Evolutionary conservation across 306 rosid species (phyloP).

Genomic region (Calophaca sinica): DNA sequence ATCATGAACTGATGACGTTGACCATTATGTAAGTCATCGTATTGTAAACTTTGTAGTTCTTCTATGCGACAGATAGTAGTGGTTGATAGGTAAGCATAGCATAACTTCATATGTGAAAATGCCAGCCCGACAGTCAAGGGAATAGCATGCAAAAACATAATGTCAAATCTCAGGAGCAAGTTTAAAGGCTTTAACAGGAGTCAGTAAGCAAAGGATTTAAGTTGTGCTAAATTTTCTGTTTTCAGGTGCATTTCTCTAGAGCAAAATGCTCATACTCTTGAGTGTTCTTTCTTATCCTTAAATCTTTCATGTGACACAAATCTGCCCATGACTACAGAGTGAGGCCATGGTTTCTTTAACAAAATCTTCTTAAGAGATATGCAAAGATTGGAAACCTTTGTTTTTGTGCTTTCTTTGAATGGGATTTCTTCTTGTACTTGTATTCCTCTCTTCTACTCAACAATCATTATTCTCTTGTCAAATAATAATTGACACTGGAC

Average conservation of each 20-base stretch:
- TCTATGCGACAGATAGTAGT: background rate
- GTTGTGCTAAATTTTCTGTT: slow-evolving; percentile 32
- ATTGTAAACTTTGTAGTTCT: slow-evolving; percentile 7
- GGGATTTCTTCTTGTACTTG: slow-evolving; percentile 15
- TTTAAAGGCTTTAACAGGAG: slow-evolving; percentile 5
- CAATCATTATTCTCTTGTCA: slow-evolving; percentile 20
- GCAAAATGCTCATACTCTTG: slow-evolving; percentile 16
- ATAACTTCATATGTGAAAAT: slow-evolving; percentile 6
- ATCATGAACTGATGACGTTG: background rate
- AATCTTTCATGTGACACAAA: slow-evolving; percentile 19
- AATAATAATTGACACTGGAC: slow-evolving; percentile 25
- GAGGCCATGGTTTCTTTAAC: slow-evolving; percentile 36
- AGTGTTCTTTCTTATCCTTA: slow-evolving; percentile 13
- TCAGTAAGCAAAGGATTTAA: slow-evolving; percentile 11
- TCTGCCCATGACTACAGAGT: background rate
- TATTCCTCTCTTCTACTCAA: slow-evolving; percentile 2
- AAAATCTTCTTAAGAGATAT: slow-evolving; percentile 22
- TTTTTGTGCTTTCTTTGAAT: slow-evolving; percentile 27
- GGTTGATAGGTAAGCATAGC: background rate
- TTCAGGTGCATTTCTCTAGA: background rate
- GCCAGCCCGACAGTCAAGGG: background rate
- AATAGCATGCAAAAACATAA: background rate
- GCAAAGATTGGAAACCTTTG: slow-evolving; percentile 26
- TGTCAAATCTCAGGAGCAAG: slow-evolving; percentile 1
- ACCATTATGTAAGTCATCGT: slow-evolving; percentile 4